phyloP scores from a whole-genome alignment of 768 basidiomycete genomes.

The Lactifluus volemus region DNA sequence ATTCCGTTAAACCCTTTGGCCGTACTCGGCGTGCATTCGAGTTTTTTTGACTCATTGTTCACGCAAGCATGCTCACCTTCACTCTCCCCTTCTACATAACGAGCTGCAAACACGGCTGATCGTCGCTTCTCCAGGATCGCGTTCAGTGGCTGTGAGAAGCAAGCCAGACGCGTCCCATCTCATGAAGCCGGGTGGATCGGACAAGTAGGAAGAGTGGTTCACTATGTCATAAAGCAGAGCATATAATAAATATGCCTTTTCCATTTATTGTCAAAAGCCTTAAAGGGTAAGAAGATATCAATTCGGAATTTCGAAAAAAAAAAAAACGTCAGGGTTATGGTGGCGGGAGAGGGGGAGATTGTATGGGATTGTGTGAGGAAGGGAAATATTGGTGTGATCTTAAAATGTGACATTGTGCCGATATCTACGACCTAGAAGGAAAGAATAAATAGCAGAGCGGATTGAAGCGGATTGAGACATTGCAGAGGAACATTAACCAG shows the following conservation, averaged over 20 bases:
- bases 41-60: no score
- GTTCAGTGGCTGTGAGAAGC: neutral
- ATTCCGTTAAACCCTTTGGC: no score
- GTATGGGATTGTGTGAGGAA: neutral
- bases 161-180: neutral
- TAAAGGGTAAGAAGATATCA: neutral
- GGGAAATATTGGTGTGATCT: neutral
- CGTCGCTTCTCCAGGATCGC: no score
- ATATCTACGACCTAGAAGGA: constrained; percentile 9
- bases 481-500: constrained; percentile 4
- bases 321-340: neutral
- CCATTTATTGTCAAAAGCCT: neutral
- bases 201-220: neutral
- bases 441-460: constrained; percentile 4
- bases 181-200: no score
- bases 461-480: neutral
- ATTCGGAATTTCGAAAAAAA: neutral
- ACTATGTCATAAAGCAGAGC: neutral
- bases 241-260: neutral
- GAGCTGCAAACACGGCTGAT: no score
- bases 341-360: no score
- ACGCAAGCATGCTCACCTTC: no score
- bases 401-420: constrained; percentile 7
- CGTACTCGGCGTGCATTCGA: no score
- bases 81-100: no score